Percentiles rank a stretch among this genome's conserved stretches.
Conservation (phyloP, 106 monocot genomes). For the Dioscorea zingiberensis region DNA sequence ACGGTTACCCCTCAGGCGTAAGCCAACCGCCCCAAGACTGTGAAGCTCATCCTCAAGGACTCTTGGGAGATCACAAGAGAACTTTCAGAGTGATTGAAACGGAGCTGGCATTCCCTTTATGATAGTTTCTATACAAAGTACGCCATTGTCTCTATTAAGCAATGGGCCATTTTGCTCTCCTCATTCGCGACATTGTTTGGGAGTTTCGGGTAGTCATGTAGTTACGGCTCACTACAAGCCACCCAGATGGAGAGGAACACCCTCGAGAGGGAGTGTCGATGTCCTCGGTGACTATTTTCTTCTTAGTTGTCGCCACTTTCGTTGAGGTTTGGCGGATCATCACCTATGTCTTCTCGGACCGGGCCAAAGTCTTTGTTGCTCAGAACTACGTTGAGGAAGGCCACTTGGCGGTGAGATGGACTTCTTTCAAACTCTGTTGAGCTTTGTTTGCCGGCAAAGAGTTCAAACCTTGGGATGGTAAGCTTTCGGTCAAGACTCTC, state of each 20-base stretch:
- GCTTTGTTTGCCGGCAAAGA: background rate
- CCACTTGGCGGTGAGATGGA: background rate
- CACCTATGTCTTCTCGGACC: background rate
- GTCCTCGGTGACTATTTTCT: background rate
- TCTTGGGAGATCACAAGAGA: background rate
- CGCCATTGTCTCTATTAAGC: background rate
- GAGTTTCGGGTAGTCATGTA: too few relatives aligned
- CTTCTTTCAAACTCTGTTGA: background rate
- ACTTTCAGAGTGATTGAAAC: slow-evolving; percentile 6
- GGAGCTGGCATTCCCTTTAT: slow-evolving; percentile 12
- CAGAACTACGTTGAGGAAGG: background rate
- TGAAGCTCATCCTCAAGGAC: slow-evolving; percentile 5
- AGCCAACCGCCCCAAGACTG: background rate
- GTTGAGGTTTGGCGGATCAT: background rate
- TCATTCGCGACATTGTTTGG: too few relatives aligned
- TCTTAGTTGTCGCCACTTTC: background rate
- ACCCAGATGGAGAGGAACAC: too few relatives aligned
- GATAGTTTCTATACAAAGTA: slow-evolving; percentile 16
- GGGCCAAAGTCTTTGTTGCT: background rate
- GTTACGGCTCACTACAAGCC: too few relatives aligned
- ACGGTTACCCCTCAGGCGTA: background rate
- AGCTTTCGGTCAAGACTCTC: background rate
- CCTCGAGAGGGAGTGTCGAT: too few relatives aligned
- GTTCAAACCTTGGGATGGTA: background rate
- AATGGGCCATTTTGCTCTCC: too few relatives aligned